Percentiles rank a stretch among this genome's conserved stretches.
phyloP scores from a whole-genome alignment of 2,329 filamentous ascomycete genomes.

The Coleophoma cylindrospora region DNA sequence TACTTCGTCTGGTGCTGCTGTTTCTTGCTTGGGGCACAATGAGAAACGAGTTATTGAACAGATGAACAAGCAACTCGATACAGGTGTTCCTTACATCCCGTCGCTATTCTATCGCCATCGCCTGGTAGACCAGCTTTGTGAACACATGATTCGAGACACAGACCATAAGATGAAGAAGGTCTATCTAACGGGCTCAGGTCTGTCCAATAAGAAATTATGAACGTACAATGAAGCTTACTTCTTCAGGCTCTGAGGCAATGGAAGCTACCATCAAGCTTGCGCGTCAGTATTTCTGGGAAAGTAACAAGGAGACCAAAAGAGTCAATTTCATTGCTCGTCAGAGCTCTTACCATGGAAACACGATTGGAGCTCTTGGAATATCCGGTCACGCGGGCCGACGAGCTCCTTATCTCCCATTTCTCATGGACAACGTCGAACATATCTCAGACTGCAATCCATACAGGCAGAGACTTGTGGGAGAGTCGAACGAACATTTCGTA shows the following conservation, averaged over 20 bases:
- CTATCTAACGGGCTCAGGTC: constrained; percentile 55
- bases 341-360: constrained; percentile 67
- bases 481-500: constrained; percentile 52
- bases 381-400: constrained; percentile 57
- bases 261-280: constrained; percentile 66
- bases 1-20: constrained; percentile 68
- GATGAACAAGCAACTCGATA: constrained; percentile 51
- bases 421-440: constrained; percentile 47
- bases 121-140: constrained; percentile 41
- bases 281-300: constrained; percentile 60
- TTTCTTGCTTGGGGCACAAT: constrained; percentile 66
- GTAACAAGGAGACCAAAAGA: constrained; percentile 36
- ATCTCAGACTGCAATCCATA: constrained; percentile 63
- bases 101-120: constrained; percentile 52
- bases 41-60: constrained; percentile 55
- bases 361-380: constrained; percentile 54
- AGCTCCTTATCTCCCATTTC: constrained; percentile 49
- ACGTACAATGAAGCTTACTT: constrained; percentile 4
- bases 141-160: constrained; percentile 33
- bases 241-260: constrained; percentile 58
- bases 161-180: constrained; percentile 43
- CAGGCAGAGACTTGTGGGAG: constrained; percentile 42
- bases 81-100: constrained; percentile 51
- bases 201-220: neutral
- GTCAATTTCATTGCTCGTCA: constrained; percentile 59